phyloP scores from a whole-genome alignment of 2,329 filamentous ascomycete species.

The Nemania abortiva region DNA sequence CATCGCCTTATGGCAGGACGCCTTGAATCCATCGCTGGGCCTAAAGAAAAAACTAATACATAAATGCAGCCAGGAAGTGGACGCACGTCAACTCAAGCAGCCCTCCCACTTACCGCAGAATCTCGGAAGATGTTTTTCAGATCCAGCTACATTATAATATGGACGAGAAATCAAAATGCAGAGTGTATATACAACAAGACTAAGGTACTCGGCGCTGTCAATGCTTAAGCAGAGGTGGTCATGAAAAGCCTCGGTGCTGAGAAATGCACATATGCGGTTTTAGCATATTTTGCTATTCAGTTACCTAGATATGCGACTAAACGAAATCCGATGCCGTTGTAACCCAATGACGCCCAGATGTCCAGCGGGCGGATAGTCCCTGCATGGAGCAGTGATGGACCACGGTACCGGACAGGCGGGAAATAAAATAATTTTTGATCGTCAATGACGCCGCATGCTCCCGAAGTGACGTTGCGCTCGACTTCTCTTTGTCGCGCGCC shows the following conservation, averaged over 20 bases:
- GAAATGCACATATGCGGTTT: conserved; percentile 13
- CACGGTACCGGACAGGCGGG: neutral
- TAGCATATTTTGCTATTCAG: neutral
- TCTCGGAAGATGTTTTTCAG: neutral
- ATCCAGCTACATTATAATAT: neutral
- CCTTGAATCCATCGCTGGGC: conserved; percentile 75
- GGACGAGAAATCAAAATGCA: neutral
- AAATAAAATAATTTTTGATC: neutral
- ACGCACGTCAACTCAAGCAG: conserved; percentile 25
- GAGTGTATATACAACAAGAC: neutral
- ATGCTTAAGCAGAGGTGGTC: neutral
- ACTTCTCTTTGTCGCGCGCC: conserved; percentile 2
- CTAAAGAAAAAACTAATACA: conserved; percentile 55
- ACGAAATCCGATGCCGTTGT: neutral
- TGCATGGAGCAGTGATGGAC: no score
- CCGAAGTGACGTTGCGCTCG: conserved; percentile 1
- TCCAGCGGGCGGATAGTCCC: conserved; percentile 10
- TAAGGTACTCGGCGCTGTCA: no score
- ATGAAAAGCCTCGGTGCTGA: neutral
- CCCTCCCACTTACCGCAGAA: neutral
- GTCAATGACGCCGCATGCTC: neutral
- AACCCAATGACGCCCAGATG: conserved; percentile 32
- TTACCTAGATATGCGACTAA: conserved; percentile 29
- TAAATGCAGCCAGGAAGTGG: conserved; percentile 24
- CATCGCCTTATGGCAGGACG: conserved; percentile 87